Evolutionary conservation across 2,329 filamentous ascomycete genomes (phyloP).

Genomic region (Aureobasidium sp.): DNA sequence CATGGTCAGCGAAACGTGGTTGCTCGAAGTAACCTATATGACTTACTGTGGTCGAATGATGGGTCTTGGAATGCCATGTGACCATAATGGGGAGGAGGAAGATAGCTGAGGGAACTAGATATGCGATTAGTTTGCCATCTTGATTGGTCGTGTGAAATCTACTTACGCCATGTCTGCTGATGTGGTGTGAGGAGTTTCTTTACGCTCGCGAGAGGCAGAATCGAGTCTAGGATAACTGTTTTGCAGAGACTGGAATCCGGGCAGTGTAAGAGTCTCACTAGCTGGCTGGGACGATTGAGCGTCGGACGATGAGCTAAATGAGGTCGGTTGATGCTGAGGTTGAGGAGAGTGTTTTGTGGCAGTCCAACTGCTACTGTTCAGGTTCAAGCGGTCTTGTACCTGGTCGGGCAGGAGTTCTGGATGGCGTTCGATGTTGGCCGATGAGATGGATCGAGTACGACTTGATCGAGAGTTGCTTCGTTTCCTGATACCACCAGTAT

Average conservation of each 20-base stretch:
- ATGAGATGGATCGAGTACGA: conserved; percentile 24
- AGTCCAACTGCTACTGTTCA: conserved; percentile 23
- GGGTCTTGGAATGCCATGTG: conserved; percentile 17
- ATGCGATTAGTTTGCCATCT: background rate
- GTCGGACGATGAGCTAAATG: conserved; percentile 10
- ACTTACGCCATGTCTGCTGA: conserved; percentile 30
- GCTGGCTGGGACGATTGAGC: background rate
- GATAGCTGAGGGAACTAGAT: conserved; percentile 28
- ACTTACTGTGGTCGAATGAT: conserved; percentile 28
- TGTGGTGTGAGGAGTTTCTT: conserved; percentile 21
- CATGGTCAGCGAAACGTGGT: background rate
- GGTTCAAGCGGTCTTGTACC: conserved; percentile 2
- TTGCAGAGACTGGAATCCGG: background rate
- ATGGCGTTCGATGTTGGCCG: conserved; percentile 25
- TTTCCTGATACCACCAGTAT: conserved; percentile 26
- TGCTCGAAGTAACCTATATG: too few relatives aligned
- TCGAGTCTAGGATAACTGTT: background rate
- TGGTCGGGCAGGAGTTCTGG: conserved; percentile 24
- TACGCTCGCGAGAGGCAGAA: background rate
- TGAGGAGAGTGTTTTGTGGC: conserved; percentile 28
- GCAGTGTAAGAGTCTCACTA: background rate
- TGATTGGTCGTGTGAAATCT: background rate
- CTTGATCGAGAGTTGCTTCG: conserved; percentile 22
- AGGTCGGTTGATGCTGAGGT: conserved; percentile 23
- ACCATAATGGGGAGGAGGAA: conserved; percentile 31